Evolutionary conservation across 176 grass and related monocot genomes (phyloP).

Genomic region (Oryza nivara): DNA sequence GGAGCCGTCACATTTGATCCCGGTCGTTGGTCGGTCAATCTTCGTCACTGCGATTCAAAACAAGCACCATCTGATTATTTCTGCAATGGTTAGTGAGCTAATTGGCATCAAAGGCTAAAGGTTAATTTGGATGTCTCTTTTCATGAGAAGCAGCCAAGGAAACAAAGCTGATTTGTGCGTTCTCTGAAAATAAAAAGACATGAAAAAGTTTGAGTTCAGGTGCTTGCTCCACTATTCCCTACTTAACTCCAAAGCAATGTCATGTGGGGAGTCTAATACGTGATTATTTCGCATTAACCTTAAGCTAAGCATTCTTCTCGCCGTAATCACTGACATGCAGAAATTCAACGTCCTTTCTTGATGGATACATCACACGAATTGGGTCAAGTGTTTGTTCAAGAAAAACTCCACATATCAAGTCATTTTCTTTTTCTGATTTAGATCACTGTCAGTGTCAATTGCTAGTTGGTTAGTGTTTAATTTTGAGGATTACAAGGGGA

Average conservation of each 20-base stretch:
- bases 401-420: not conserved
- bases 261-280: not conserved
- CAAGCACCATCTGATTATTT: not conserved
- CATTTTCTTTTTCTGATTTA: not conserved
- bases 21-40: constrained; percentile 39
- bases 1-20: not conserved
- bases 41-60: constrained; percentile 26
- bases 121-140: constrained; percentile 15
- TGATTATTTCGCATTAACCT: constrained; percentile 27
- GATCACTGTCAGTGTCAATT: not conserved
- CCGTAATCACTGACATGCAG: constrained; percentile 20
- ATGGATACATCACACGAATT: constrained; percentile 4
- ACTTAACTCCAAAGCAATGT: constrained; percentile 34
- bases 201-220: constrained; percentile 16
- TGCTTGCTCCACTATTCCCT: constrained; percentile 9
- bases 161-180: not conserved
- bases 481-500: not conserved
- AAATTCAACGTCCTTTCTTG: not conserved
- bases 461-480: not conserved
- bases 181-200: not conserved
- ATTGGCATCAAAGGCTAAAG: constrained; percentile 15
- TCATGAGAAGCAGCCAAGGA: constrained; percentile 7
- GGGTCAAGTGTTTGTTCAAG: not conserved
- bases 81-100: constrained; percentile 12
- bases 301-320: not conserved